Evolutionary conservation across 2,329 filamentous ascomycete species (phyloP).

Genomic region (Pleomassaria siparia): DNA sequence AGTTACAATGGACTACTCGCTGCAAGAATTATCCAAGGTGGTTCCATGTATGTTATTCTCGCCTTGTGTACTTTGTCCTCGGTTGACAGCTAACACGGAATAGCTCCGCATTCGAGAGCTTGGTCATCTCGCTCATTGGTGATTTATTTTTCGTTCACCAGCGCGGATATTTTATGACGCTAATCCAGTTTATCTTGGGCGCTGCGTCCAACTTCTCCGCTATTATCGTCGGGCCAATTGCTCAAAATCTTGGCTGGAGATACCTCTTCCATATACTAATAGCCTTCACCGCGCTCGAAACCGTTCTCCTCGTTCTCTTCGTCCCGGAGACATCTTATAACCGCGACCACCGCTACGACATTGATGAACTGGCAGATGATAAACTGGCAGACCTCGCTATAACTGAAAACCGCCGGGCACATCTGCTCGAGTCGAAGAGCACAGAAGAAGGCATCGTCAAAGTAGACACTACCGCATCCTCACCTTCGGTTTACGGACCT

Average conservation of each 20-base stretch:
- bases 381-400: slow-evolving; percentile 30
- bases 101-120: slow-evolving; percentile 37
- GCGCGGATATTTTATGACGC: slow-evolving; percentile 35
- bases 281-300: slow-evolving; percentile 49
- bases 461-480: slow-evolving; percentile 22
- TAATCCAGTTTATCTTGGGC: slow-evolving; percentile 40
- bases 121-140: slow-evolving; percentile 39
- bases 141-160: slow-evolving; percentile 43
- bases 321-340: slow-evolving; percentile 56
- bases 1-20: slow-evolving; percentile 36
- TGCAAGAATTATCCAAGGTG: slow-evolving; percentile 37
- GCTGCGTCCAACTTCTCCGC: slow-evolving; percentile 40
- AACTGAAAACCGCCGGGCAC: slow-evolving; percentile 22
- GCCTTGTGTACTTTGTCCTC: neutral
- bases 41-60: slow-evolving; percentile 19
- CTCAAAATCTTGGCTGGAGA: slow-evolving; percentile 38
- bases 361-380: slow-evolving; percentile 31
- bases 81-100: neutral
- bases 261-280: slow-evolving; percentile 52
- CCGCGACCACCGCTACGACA: slow-evolving; percentile 40
- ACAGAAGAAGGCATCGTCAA: slow-evolving; percentile 19
- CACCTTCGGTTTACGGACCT: slow-evolving; percentile 16
- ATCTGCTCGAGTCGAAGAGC: slow-evolving; percentile 7
- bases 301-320: slow-evolving; percentile 50
- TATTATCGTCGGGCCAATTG: slow-evolving; percentile 40